Evolutionary conservation across 306 rosid genomes (phyloP).

Genomic region (Pachyrhizus erosus): DNA sequence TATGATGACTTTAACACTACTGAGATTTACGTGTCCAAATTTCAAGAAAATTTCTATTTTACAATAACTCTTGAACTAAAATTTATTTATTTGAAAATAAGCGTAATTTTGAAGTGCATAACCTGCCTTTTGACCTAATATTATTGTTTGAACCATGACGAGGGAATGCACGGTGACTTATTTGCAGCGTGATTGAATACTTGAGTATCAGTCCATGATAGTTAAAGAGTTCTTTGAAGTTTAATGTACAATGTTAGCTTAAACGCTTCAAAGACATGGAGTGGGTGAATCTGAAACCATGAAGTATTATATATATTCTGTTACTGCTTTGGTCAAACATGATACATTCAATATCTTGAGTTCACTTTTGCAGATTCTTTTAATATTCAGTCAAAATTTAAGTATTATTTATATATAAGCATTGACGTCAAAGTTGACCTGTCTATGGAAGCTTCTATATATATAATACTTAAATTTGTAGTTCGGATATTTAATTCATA

Average conservation of each 20-base stretch:
- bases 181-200: constrained; percentile 31
- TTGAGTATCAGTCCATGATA: constrained; percentile 9
- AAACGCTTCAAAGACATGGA: constrained; percentile 8
- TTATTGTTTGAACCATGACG: constrained; percentile 16
- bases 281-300: constrained; percentile 16
- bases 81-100: constrained; percentile 24
- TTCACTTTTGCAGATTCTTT: constrained; percentile 9
- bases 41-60: constrained; percentile 17
- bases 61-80: neutral
- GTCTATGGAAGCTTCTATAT: no score
- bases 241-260: neutral
- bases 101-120: constrained; percentile 12
- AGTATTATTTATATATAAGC: neutral
- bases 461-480: constrained; percentile 22
- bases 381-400: neutral
- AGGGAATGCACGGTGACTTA: constrained; percentile 10
- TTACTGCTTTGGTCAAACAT: neutral
- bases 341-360: constrained; percentile 13
- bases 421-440: neutral
- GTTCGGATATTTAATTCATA: constrained; percentile 15
- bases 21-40: neutral
- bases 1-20: constrained; percentile 27
- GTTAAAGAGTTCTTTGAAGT: constrained; percentile 9
- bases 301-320: neutral
- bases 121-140: constrained; percentile 16